Percentiles rank a stretch among this genome's conserved stretches.
Conservation (phyloP, 1,139 yeast species). For the Magnusiomyces paraingens region DNA sequence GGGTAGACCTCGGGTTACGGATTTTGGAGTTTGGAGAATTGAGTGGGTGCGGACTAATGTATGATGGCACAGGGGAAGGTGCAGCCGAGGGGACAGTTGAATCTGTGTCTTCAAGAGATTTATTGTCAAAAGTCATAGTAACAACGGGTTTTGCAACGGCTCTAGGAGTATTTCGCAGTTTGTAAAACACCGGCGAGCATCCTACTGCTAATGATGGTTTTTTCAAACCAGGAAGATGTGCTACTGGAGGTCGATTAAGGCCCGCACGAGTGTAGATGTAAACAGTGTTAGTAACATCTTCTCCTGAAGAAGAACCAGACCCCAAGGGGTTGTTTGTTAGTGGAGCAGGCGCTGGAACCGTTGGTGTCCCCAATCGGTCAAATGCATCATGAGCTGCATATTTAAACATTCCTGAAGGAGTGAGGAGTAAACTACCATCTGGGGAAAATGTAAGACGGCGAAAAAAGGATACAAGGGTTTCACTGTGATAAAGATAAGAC, state of each 20-base stretch:
- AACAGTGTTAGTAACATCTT: conserved; percentile 56
- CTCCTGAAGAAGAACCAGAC: conserved; percentile 16
- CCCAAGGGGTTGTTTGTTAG: conserved; percentile 15
- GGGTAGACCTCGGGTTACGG: neutral
- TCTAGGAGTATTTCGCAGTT: conserved; percentile 27
- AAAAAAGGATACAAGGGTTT: conserved; percentile 83
- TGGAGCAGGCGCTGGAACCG: conserved; percentile 16
- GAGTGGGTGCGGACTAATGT: too few relatives aligned
- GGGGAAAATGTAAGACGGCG: conserved; percentile 81
- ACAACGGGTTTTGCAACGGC: too few relatives aligned
- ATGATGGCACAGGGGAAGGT: too few relatives aligned
- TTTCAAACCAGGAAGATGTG: conserved; percentile 68
- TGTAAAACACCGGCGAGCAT: conserved; percentile 64
- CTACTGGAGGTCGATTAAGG: conserved; percentile 60
- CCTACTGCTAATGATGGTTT: conserved; percentile 80
- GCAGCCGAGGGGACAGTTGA: too few relatives aligned
- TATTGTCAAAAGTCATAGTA: too few relatives aligned
- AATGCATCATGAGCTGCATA: conserved; percentile 18
- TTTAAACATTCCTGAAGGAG: conserved; percentile 75
- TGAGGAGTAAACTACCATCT: conserved; percentile 72
- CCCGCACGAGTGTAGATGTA: conserved; percentile 70
- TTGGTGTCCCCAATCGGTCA: neutral
- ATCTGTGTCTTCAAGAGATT: too few relatives aligned
- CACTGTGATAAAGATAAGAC: conserved; percentile 61
- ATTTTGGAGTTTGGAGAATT: neutral